Percentiles rank a stretch among this genome's conserved stretches.
These are phyloP conservation scores for Hericium erinaceus DNA, from an alignment of 768 basidiomycete species.

Conservation along the genomic window DNA sequence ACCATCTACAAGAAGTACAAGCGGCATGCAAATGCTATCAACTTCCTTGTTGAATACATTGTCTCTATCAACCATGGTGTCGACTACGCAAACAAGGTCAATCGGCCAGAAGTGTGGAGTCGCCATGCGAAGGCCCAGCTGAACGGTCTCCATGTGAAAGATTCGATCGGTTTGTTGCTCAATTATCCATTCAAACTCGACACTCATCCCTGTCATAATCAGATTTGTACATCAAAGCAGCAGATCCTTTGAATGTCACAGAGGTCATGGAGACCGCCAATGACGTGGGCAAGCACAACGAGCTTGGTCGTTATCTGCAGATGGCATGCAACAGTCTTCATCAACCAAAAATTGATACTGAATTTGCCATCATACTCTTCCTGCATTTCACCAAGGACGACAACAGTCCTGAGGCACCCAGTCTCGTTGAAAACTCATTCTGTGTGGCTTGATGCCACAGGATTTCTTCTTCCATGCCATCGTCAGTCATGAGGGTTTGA, in stretches of 20 bases:
- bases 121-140: slow-evolving; percentile 95
- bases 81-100: slow-evolving; percentile 94
- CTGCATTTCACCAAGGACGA: slow-evolving; percentile 99
- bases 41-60: slow-evolving; percentile 95
- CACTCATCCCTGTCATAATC: not conserved
- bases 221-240: slow-evolving; percentile 98
- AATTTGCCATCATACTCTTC: slow-evolving; percentile 89
- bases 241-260: slow-evolving; percentile 85
- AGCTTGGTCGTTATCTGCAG: slow-evolving; percentile 93
- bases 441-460: slow-evolving; percentile 92
- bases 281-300: slow-evolving; percentile 86
- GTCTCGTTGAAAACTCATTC: slow-evolving; percentile 97
- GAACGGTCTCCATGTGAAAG: slow-evolving; percentile 96
- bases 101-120: slow-evolving; percentile 95
- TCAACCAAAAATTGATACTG: slow-evolving; percentile 97
- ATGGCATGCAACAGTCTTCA: slow-evolving; percentile 97
- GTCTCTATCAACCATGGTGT: slow-evolving; percentile 95
- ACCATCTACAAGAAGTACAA: slow-evolving; percentile 98
- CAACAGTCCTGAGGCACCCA: slow-evolving; percentile 94
- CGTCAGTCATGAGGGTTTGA: slow-evolving; percentile 98
- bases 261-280: slow-evolving; percentile 96
- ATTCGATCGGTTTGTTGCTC: slow-evolving; percentile 67
- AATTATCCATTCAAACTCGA: not conserved
- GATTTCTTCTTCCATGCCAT: slow-evolving; percentile 99
- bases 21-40: slow-evolving; percentile 92